Evolutionary conservation across 345 rosid species (phyloP), one percentile per base, ranked within the genome.

Genomic region (Mercurialis annua): DNA sequence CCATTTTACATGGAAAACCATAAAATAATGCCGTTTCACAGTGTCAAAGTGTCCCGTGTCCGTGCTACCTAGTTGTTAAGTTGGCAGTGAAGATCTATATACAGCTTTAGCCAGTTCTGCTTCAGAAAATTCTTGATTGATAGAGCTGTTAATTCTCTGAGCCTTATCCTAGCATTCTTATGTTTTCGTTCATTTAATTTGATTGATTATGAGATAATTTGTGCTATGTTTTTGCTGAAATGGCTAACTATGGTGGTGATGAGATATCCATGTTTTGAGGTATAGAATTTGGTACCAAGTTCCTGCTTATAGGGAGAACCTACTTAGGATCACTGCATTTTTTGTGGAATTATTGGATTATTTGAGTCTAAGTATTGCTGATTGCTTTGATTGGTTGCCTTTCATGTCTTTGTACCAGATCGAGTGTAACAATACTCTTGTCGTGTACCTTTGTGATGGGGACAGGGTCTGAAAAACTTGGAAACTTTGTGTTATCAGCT

Each of bases 91-190:
- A 12, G 90, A 85, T 70, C 54, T 47, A 54, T 7, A 24, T 48
- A 54, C 93, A 87, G 92, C 89, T 89, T 83, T 64, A 57, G 96
- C 92, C 97, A 88, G 98, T 92, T 90, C 93, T 92, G 97, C 98
- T 88, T 82, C 98, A 72, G 98, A 92, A 57, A 85, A 81, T 84
- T 86, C 93, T 71, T 92, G 98, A 90, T 90, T 23, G 93, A 87
- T 52, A 82, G 76, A 87, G 92, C 92, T 86, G 96, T 76, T 68
- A 60, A 46, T 40, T 49, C 10, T 80, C 95, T 83, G 92, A 86
- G 96, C 88, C 82, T 53, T 20, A 31, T 1, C 8, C 21, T 3
- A 2, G 24, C 17, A 38, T 5, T 0, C 27, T 11, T 44, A 5
- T 11, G 6, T 16, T 4, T 50, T 50, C 8, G 54, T 16, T 2